Conservation (phyloP, 2,329 filamentous ascomycete genomes). For the Fusarium austroafricanum region DNA sequence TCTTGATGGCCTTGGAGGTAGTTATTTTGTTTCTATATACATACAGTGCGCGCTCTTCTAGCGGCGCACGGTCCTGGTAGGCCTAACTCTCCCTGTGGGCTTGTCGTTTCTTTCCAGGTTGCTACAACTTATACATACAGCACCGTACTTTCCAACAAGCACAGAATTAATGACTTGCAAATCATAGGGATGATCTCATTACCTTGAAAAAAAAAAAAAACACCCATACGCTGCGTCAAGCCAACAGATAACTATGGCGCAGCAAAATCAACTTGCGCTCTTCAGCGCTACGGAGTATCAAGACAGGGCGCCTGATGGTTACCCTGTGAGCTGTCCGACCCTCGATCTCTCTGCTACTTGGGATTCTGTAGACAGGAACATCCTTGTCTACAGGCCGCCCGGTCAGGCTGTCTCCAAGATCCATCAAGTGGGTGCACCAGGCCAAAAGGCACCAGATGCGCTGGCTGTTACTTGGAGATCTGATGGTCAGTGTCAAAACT, state of each 20-base stretch:
- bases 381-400: slow-evolving; percentile 82
- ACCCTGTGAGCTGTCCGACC: slow-evolving; percentile 81
- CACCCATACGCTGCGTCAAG: slow-evolving; percentile 4
- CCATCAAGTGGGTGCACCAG: slow-evolving; percentile 57
- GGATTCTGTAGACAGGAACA: slow-evolving; percentile 73
- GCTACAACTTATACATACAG: slow-evolving; percentile 26
- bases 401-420: slow-evolving; percentile 73
- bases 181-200: slow-evolving; percentile 4
- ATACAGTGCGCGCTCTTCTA: slow-evolving; percentile 2
- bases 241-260: slow-evolving; percentile 41
- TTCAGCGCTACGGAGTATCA: slow-evolving; percentile 69
- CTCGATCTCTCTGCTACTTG: slow-evolving; percentile 83
- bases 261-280: slow-evolving; percentile 55
- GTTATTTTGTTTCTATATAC: too few species aligned
- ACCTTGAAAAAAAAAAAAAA: background rate
- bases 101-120: background rate
- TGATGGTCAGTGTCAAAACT: slow-evolving; percentile 64
- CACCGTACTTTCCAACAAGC: background rate
- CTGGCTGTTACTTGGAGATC: slow-evolving; percentile 72
- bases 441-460: slow-evolving; percentile 56
- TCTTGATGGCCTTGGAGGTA: background rate
- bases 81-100: background rate
- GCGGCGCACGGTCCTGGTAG: slow-evolving; percentile 3
- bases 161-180: background rate
- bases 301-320: slow-evolving; percentile 64